Conservation (phyloP, 139 green algal genomes). For the Trebouxia sp. region DNA sequence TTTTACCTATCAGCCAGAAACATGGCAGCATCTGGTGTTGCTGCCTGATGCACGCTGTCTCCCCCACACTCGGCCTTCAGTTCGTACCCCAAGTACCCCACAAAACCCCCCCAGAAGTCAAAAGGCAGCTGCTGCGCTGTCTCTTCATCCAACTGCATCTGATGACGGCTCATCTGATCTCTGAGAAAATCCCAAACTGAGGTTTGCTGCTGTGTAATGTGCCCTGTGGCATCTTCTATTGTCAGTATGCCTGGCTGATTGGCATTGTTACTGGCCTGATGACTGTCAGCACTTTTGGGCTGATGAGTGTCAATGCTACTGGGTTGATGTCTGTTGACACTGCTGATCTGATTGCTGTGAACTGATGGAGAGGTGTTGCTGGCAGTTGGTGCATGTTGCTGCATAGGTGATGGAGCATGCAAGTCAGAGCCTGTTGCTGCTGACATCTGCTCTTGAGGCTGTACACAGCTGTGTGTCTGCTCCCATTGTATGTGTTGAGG, state of each 20-base stretch:
- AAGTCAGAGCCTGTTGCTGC: too few relatives aligned
- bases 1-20: constrained; percentile 83
- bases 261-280: too few relatives aligned
- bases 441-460: too few relatives aligned
- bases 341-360: background rate
- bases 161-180: background rate
- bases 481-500: too few relatives aligned
- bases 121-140: constrained; percentile 76
- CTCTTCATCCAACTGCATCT: background rate
- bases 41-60: constrained; percentile 21
- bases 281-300: too few relatives aligned
- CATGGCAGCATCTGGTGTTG: constrained; percentile 83
- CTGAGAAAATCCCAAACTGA: constrained; percentile 59
- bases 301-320: too few relatives aligned
- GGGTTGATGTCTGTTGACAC: too few relatives aligned
- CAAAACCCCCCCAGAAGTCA: constrained; percentile 91
- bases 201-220: background rate
- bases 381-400: too few relatives aligned
- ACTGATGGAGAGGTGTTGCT: background rate
- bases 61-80: constrained; percentile 83
- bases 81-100: constrained; percentile 98
- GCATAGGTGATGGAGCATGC: too few relatives aligned
- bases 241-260: background rate
- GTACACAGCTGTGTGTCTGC: too few relatives aligned
- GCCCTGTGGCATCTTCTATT: background rate